These are phyloP conservation scores for Galerina marginata DNA, from an alignment of 768 basidiomycete genomes.

Conservation along the genomic window DNA sequence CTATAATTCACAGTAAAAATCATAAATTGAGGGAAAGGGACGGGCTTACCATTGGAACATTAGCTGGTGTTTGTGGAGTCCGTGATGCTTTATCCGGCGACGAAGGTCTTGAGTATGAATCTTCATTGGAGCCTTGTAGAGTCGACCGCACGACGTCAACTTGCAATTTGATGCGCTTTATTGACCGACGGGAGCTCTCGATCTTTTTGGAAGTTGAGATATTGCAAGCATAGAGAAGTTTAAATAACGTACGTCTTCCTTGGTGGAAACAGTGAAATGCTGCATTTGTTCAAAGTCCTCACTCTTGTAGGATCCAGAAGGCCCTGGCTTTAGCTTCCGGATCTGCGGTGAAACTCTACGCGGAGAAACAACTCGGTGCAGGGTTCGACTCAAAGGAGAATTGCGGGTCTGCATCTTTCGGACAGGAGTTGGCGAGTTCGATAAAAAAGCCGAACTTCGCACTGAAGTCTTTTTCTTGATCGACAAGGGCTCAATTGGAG, in stretches of 20 bases:
- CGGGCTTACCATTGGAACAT: slow-evolving; percentile 48
- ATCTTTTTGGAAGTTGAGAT: slow-evolving; percentile 50
- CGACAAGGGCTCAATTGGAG: slow-evolving; percentile 73
- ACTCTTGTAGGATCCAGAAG: slow-evolving; percentile 33
- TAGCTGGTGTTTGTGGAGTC: slow-evolving; percentile 43
- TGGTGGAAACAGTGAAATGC: slow-evolving; percentile 56
- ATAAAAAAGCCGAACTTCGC: slow-evolving; percentile 45
- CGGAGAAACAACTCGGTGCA: slow-evolving; percentile 52
- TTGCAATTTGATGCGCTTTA: slow-evolving; percentile 80
- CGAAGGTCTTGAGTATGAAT: slow-evolving; percentile 47
- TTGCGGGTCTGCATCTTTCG: slow-evolving; percentile 50
- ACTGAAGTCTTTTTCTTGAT: slow-evolving; percentile 86
- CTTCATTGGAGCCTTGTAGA: slow-evolving; percentile 29
- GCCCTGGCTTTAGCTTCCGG: slow-evolving; percentile 41
- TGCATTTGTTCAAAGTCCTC: slow-evolving; percentile 53
- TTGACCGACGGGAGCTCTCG: slow-evolving; percentile 67
- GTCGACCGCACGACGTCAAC: slow-evolving; percentile 49
- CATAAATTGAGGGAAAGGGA: background rate
- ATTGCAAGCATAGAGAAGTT: background rate
- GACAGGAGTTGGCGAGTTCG: slow-evolving; percentile 42
- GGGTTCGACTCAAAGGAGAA: slow-evolving; percentile 57
- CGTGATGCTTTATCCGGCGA: slow-evolving; percentile 65
- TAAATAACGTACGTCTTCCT: slow-evolving; percentile 65
- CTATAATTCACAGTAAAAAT: slow-evolving; percentile 38
- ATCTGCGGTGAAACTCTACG: slow-evolving; percentile 61